These are phyloP conservation scores for Ormosia semicastrata DNA, from an alignment of 306 rosid species.

Conservation along the genomic window DNA sequence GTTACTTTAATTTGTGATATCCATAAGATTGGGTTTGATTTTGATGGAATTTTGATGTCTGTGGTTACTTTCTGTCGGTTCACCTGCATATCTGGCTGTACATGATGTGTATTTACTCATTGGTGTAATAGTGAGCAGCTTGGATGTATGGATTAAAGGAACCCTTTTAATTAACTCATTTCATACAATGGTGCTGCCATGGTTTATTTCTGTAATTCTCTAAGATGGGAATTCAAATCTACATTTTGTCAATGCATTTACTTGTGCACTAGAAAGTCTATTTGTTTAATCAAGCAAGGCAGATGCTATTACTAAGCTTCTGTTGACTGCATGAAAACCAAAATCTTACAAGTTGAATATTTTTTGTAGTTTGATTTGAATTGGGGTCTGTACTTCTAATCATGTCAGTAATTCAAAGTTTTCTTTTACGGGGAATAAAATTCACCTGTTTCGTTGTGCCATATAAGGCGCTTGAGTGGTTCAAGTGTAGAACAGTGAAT, in stretches of 20 bases:
- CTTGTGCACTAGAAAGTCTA: not conserved
- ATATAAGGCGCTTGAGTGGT: not conserved
- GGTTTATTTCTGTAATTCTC: not conserved
- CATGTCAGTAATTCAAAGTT: not conserved
- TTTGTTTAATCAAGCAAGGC: not conserved
- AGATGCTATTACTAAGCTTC: not conserved
- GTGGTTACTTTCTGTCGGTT: not conserved
- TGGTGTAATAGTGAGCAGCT: not conserved
- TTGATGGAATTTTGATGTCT: not conserved
- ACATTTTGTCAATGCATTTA: not conserved
- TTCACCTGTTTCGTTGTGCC: not conserved
- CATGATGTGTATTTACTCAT: not conserved
- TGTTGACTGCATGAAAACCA: constrained; percentile 18
- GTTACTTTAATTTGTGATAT: not conserved
- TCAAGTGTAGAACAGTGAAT: not conserved
- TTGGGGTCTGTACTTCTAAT: not conserved
- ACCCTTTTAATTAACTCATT: not conserved
- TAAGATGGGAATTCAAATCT: not conserved
- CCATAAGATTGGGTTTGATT: not conserved
- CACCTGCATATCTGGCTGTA: not conserved
- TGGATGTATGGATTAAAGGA: not conserved
- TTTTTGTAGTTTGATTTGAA: not conserved
- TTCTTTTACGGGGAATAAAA: not conserved
- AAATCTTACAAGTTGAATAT: not conserved
- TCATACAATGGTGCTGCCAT: not conserved